Conservation (phyloP, 768 basidiomycete genomes). For the Mycena haematopus region DNA sequence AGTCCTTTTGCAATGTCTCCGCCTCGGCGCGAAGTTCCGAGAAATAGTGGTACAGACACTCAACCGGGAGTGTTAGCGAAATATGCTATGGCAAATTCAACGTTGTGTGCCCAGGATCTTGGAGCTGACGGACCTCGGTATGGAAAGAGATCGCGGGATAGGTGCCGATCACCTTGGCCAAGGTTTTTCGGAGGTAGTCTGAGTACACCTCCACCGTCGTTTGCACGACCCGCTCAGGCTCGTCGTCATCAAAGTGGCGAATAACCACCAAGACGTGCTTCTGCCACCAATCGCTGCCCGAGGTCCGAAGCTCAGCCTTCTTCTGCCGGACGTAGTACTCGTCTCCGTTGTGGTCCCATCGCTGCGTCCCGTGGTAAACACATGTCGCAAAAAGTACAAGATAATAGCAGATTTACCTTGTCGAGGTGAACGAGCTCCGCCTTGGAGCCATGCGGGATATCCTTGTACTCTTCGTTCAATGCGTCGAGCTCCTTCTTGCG, state of each 20-base stretch:
- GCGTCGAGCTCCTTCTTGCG: conserved; percentile 25
- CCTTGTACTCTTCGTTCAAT: conserved; percentile 20
- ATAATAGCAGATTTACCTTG: background rate
- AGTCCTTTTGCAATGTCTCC: conserved; percentile 12
- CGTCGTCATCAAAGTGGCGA: conserved; percentile 20
- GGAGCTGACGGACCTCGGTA: conserved; percentile 12
- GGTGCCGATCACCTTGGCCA: conserved; percentile 14
- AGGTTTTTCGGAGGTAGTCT: conserved; percentile 9
- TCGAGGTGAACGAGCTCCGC: conserved; percentile 25
- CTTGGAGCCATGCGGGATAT: conserved; percentile 17
- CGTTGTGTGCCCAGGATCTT: background rate
- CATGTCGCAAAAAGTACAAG: background rate
- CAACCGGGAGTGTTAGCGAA: conserved; percentile 13
- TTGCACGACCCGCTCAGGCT: conserved; percentile 16
- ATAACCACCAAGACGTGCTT: conserved; percentile 24
- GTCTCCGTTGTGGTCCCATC: conserved; percentile 26
- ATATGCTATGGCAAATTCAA: conserved; percentile 10
- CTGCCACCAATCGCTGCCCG: conserved; percentile 18
- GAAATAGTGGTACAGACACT: conserved; percentile 20
- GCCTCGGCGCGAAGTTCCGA: conserved; percentile 21
- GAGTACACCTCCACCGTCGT: conserved; percentile 27
- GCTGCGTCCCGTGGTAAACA: conserved; percentile 2
- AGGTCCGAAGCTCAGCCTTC: conserved; percentile 14
- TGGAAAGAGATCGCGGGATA: conserved; percentile 23
- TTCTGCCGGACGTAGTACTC: conserved; percentile 24